Evolutionary conservation across 306 rosid species (phyloP).

Genomic region (Pyrus betulifolia): DNA sequence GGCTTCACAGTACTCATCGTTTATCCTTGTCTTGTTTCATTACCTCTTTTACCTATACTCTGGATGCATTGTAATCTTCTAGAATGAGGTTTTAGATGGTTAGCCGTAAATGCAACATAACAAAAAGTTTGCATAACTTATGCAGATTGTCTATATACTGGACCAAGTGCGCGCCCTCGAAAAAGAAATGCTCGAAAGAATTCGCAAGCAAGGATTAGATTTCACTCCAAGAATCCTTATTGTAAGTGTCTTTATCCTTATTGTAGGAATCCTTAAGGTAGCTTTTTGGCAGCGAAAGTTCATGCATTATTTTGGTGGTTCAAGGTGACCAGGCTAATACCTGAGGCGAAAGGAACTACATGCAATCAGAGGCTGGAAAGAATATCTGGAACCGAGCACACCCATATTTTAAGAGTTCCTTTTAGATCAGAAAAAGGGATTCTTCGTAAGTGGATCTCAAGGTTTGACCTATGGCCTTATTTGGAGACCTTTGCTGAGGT

Average conservation of each 20-base stretch:
- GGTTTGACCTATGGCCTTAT: constrained; percentile 85
- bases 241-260: constrained; percentile 28
- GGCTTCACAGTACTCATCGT: constrained; percentile 7
- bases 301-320: neutral
- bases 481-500: constrained; percentile 93
- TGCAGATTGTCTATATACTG: constrained; percentile 73
- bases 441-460: constrained; percentile 65
- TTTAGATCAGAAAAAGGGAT: constrained; percentile 49
- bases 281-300: neutral
- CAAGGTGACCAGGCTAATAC: constrained; percentile 44
- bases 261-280: neutral
- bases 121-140: neutral
- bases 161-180: constrained; percentile 87
- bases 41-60: neutral
- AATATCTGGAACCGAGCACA: constrained; percentile 70
- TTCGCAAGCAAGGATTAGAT: constrained; percentile 61
- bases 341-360: constrained; percentile 62
- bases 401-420: constrained; percentile 81
- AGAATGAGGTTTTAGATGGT: neutral
- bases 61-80: neutral
- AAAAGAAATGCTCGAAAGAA: constrained; percentile 65
- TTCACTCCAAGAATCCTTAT: constrained; percentile 60
- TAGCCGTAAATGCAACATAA: neutral
- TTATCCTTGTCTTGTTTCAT: neutral
- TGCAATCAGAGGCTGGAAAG: constrained; percentile 92